Evolutionary conservation across 768 basidiomycete species (phyloP), one percentile per base, ranked within the genome.

Genomic region (Suillus fuscotomentosus): DNA sequence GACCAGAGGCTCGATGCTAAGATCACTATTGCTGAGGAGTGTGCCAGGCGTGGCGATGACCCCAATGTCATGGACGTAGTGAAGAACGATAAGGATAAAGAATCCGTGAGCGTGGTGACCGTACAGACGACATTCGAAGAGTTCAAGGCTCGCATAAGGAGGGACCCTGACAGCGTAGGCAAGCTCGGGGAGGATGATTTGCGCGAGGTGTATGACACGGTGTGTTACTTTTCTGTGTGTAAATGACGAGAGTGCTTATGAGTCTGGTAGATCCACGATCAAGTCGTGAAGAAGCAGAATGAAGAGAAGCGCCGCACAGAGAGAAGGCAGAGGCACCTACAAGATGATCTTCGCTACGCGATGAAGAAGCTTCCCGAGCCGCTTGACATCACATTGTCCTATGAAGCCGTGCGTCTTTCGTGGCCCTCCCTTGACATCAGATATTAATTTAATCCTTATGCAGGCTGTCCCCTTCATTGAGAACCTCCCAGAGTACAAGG

Each of bases 281-380:
- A 82, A 62, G 90, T 90, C 14, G 65, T 86, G 48, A 90, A 87
- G 75, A 88, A 88, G 66, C 89, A 91, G 42, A 90, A 90, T 3
- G 92, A 95, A 17, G 97, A 98, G 75, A 92, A 87, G 74, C 83
- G 89, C n/a, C 86, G 94, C 42, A 79, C 88, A 1, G 97, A 99
- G 76, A 84, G 95, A 63, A 88, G 84, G 70, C 87, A 90, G 64
- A 85, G 96, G 34, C 92, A 97, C 75, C 77, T 94, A 66, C 94
- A 97, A 71, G 97, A 99, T 76, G 97, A 99, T 72, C 81, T 99
- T 43, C 89, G 97, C 7, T 97, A 99, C 78, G 97, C 96, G 0
- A 81, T 98, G 68, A 95, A 92, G 79, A 97, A 97, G 74, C 80
- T 97, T 8, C 75, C 91, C 0, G 92, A 95, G 57, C 85, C 92